Percentiles rank a stretch among this genome's conserved stretches.
phyloP scores from a whole-genome alignment of 2,329 filamentous ascomycete species.

The Clarireedia homoeocarpa region DNA sequence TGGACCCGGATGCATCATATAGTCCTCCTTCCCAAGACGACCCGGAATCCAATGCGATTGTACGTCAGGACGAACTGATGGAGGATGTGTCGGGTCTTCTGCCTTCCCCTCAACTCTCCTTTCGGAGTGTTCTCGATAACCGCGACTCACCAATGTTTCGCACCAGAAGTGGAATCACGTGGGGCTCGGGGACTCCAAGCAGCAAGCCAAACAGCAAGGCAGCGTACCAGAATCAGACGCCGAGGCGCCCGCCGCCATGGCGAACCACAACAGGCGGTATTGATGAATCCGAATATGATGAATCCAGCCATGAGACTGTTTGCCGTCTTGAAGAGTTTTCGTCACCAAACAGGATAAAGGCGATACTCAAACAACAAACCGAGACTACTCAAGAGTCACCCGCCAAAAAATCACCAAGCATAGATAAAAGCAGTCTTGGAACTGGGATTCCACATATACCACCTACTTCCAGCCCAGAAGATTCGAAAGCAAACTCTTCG shows the following conservation, averaged over 20 bases:
- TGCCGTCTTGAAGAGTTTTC: constrained; percentile 27
- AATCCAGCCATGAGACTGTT: constrained; percentile 33
- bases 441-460: not conserved
- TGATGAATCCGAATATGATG: constrained; percentile 46
- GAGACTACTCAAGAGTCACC: constrained; percentile 22
- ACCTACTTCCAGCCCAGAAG: not conserved
- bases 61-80: not conserved
- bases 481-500: not conserved
- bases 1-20: constrained; percentile 22
- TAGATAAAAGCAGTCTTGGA: not conserved
- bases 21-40: constrained; percentile 1
- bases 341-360: constrained; percentile 44
- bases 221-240: not conserved
- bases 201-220: not conserved
- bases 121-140: constrained; percentile 24
- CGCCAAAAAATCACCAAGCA: not conserved
- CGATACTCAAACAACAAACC: constrained; percentile 38
- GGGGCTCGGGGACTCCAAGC: not conserved
- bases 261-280: constrained; percentile 34
- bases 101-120: constrained; percentile 22
- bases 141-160: constrained; percentile 23
- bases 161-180: not conserved
- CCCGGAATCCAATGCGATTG: not conserved
- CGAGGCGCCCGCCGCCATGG: constrained; percentile 12
- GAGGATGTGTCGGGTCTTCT: not conserved